Percentiles rank a stretch among this genome's conserved stretches.
Evolutionary conservation across 805 yeast species (phyloP).

Genomic region (Metschnikowia henanensis): DNA sequence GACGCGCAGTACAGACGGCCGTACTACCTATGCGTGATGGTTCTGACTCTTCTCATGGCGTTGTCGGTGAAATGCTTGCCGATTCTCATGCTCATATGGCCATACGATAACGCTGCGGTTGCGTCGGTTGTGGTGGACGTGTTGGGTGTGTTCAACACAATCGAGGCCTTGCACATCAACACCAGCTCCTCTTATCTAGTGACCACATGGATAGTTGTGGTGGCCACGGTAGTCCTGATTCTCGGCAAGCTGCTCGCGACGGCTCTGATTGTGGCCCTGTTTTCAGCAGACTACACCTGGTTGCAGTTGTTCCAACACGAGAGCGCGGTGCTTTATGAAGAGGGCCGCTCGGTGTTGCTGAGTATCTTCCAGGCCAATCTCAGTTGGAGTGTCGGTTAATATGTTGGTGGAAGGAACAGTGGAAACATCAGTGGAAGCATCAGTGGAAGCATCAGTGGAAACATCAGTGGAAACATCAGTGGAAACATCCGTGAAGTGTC

Average conservation of each 20-base stretch:
- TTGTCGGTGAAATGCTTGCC: conserved; percentile 85
- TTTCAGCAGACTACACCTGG: conserved; percentile 2
- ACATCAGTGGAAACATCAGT: too few relatives aligned
- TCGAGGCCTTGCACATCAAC: conserved; percentile 50
- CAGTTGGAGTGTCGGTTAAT: too few relatives aligned
- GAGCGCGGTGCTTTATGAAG: not conserved
- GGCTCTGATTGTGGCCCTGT: conserved; percentile 9
- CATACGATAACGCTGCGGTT: conserved; percentile 74
- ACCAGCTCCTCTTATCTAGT: conserved; percentile 11
- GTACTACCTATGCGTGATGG: conserved; percentile 45
- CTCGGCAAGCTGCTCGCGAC: conserved; percentile 10
- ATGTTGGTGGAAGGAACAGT: too few relatives aligned
- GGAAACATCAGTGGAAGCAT: too few relatives aligned
- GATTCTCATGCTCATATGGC: conserved; percentile 94
- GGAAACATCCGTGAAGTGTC: too few relatives aligned
- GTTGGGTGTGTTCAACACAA: conserved; percentile 58
- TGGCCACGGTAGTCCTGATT: conserved; percentile 12
- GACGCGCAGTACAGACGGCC: conserved; percentile 30
- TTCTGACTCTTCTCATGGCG: conserved; percentile 72
- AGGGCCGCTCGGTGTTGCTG: not conserved
- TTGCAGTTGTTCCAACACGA: conserved; percentile 9
- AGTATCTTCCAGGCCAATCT: not conserved
- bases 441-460: too few relatives aligned
- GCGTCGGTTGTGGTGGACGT: conserved; percentile 59
- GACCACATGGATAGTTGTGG: conserved; percentile 6